phyloP scores from a whole-genome alignment of 1,284 basidiomycete species.

The Ustilago bromivora region DNA sequence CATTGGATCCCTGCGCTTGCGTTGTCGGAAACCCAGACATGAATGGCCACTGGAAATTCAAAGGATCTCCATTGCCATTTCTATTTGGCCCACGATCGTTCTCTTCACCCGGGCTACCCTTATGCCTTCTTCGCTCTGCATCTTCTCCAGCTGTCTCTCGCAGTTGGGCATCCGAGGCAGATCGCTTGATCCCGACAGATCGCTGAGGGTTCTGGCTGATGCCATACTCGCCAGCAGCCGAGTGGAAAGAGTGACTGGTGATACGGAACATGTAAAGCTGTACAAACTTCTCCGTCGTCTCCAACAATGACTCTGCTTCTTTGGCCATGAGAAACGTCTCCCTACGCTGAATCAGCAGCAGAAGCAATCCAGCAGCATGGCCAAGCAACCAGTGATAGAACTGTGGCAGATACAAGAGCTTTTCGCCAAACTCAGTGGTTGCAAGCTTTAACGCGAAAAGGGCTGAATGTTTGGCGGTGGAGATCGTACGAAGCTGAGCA shows the following conservation, averaged over 20 bases:
- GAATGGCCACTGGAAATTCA: conserved; percentile 50
- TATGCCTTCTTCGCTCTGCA: neutral
- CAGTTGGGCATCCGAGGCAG: conserved; percentile 33
- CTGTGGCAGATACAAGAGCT: conserved; percentile 53
- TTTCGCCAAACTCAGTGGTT: conserved; percentile 55
- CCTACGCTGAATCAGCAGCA: conserved; percentile 46
- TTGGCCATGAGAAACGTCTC: conserved; percentile 51
- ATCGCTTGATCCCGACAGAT: conserved; percentile 27
- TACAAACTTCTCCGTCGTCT: conserved; percentile 47
- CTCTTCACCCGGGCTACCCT: neutral
- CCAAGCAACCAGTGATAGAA: conserved; percentile 61
- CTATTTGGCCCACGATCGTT: conserved; percentile 11
- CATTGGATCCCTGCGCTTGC: conserved; percentile 4
- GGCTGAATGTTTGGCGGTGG: conserved; percentile 54
- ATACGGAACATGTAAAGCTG: conserved; percentile 54
- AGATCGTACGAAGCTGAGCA: conserved; percentile 53
- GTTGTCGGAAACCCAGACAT: conserved; percentile 38
- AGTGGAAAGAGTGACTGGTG: conserved; percentile 46
- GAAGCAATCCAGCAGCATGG: conserved; percentile 57
- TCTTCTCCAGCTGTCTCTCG: conserved; percentile 4
- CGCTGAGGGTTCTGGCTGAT: conserved; percentile 7
- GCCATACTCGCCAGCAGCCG: conserved; percentile 7
- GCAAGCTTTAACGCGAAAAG: conserved; percentile 54
- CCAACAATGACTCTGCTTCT: conserved; percentile 46
- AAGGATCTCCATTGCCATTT: conserved; percentile 14